Conservation (phyloP, 73 alveolate species). For the Stentor roeselii region DNA sequence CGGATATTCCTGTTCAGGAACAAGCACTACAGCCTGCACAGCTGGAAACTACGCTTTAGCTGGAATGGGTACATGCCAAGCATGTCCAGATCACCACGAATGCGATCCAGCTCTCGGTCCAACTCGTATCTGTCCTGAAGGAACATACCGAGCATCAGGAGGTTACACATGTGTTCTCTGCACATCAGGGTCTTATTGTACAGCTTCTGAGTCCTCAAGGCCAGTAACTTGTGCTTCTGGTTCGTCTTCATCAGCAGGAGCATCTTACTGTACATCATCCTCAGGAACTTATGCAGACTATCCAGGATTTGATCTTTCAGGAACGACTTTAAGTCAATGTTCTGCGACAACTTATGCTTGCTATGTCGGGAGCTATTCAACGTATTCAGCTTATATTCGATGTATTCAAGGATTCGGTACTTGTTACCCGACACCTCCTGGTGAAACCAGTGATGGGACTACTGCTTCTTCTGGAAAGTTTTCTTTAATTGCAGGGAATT, state of each 20-base stretch:
- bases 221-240: slow-evolving; percentile 50
- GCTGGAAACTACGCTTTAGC: slow-evolving; percentile 25
- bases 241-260: not conserved
- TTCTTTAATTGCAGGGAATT: slow-evolving; percentile 43
- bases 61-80: slow-evolving; percentile 26
- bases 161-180: slow-evolving; percentile 36
- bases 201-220: slow-evolving; percentile 36
- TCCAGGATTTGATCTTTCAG: slow-evolving; percentile 48
- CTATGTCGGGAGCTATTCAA: not conserved
- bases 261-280: slow-evolving; percentile 33
- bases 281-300: slow-evolving; percentile 50
- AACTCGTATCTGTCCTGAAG: slow-evolving; percentile 46
- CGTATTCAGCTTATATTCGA: not conserved
- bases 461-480: slow-evolving; percentile 34
- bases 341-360: slow-evolving; percentile 50
- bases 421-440: slow-evolving; percentile 32
- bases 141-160: slow-evolving; percentile 38
- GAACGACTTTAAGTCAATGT: slow-evolving; percentile 46
- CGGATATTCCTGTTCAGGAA: slow-evolving; percentile 33
- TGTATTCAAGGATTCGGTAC: not conserved
- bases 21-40: slow-evolving; percentile 26
- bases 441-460: slow-evolving; percentile 54
- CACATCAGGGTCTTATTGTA: slow-evolving; percentile 56
- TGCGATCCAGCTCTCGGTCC: slow-evolving; percentile 30
- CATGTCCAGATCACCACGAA: slow-evolving; percentile 24